phyloP scores from a whole-genome alignment of 495 filamentous ascomycete species.

The Daldinia bambusicola region DNA sequence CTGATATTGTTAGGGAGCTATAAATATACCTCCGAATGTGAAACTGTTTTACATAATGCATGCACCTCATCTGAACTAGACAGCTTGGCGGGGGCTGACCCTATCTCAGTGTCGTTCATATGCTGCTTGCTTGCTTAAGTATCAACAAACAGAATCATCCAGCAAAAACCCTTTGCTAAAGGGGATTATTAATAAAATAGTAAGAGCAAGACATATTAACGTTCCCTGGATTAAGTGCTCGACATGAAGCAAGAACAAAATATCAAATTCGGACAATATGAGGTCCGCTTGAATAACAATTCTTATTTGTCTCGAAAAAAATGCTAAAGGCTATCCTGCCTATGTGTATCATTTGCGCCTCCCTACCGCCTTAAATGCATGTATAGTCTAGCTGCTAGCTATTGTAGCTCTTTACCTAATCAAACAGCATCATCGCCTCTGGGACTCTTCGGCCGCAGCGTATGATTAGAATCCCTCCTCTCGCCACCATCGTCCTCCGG shows the following conservation, averaged over 20 bases:
- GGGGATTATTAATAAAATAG: not conserved
- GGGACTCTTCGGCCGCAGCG: constrained; percentile 18
- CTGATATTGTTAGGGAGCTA: not conserved
- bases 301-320: constrained; percentile 23
- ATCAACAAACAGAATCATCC: too few species aligned
- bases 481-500: constrained; percentile 18
- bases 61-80: not conserved
- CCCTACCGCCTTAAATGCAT: constrained; percentile 15
- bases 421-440: constrained; percentile 47
- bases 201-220: not conserved
- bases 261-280: not conserved
- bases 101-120: not conserved
- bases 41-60: constrained; percentile 9
- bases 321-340: constrained; percentile 37
- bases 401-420: constrained; percentile 18
- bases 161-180: too few species aligned
- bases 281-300: constrained; percentile 15
- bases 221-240: not conserved
- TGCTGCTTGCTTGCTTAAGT: too few species aligned
- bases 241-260: not conserved
- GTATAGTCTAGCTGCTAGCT: constrained; percentile 19
- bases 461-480: constrained; percentile 24
- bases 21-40: constrained; percentile 7
- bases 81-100: not conserved
- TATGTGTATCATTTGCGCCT: constrained; percentile 27